phyloP scores from a whole-genome alignment of 2,329 filamentous ascomycete genomes.

The Fusarium brachygibbosum region DNA sequence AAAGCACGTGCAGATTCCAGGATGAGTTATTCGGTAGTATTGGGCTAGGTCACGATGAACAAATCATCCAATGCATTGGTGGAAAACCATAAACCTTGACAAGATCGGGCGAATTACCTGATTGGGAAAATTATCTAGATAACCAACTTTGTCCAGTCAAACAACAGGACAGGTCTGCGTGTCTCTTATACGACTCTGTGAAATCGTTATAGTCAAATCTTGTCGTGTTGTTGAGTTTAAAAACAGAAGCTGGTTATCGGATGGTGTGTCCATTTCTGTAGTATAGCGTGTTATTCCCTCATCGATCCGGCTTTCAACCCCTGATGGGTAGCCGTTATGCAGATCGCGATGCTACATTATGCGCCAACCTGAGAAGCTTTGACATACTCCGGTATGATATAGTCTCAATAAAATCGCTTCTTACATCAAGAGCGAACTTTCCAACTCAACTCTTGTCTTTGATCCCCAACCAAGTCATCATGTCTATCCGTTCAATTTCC shows the following conservation, averaged over 20 bases:
- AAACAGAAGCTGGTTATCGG: constrained; percentile 15
- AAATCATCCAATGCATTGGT: constrained; percentile 12
- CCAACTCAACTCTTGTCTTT: not conserved
- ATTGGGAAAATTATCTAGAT: not conserved
- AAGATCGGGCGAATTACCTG: constrained; percentile 21
- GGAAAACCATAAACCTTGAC: constrained; percentile 24
- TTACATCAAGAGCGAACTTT: not conserved
- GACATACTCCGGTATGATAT: not conserved
- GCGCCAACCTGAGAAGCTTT: constrained; percentile 3
- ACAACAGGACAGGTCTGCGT: constrained; percentile 8
- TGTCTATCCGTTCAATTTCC: constrained; percentile 13
- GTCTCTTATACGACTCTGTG: not conserved
- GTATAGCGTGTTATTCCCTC: not conserved
- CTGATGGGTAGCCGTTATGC: constrained; percentile 19
- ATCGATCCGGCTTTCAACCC: constrained; percentile 12
- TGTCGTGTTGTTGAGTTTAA: not conserved
- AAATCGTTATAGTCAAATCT: not conserved
- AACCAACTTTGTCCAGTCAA: constrained; percentile 5
- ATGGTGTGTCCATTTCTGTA: not conserved
- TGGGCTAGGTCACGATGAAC: not conserved
- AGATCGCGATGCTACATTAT: constrained; percentile 24
- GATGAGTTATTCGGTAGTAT: constrained; percentile 28
- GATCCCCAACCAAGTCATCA: not conserved
- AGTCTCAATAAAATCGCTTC: not conserved
- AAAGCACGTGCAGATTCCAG: constrained; percentile 20